Evolutionary conservation across 2,329 filamentous ascomycete species (phyloP), one percentile per base, ranked within the genome.

Genomic region (Atkinsonella hypoxylon): DNA sequence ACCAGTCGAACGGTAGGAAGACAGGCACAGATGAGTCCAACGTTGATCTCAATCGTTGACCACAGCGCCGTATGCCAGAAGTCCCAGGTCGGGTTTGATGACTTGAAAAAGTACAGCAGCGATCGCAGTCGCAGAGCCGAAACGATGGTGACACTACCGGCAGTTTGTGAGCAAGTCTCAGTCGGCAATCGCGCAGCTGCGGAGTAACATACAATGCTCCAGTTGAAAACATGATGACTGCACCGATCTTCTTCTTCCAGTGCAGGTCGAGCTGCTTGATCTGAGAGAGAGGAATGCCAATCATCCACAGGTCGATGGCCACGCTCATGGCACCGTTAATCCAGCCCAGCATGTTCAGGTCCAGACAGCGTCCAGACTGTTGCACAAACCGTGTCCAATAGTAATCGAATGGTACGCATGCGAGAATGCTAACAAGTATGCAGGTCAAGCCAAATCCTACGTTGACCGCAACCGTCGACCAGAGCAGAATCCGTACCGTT

Each of bases 11-110:
- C 39, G 4, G 45, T 34, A 12, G 50, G 50, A n/a, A 54, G 50
- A 15, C 49, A 54, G 3, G 47, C 50, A 32, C 49, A 51, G 10
- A 54, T 51, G 39, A 52, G 47, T 18, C 52, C 50, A 17, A 54
- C 17, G 40, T 52, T 52, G 52, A 54, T 47, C 34, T 54, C 50
- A 30, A 54, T 48, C 12, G 47, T 50, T 18, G 52, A 54, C 52
- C 52, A 54, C 52, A 43, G 48, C 3, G 45, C 52, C 12, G 45
- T 50, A 2, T 31, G 32, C 47, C 47, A 54, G 15, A 47, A n/a
- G 32, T 54, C 50, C 50, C 50, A 52, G 12, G 52, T 54, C 2
- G 47, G 50, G 17, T 54, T 54, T 1, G 22, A 42, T 4, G 52
- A 45, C 18, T 22, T 48, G 36, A 41, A 47, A 31, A 54, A 54